These are phyloP conservation scores for Annulohypoxylon nitens DNA, from an alignment of 495 filamentous ascomycete species.

Conservation along the genomic window DNA sequence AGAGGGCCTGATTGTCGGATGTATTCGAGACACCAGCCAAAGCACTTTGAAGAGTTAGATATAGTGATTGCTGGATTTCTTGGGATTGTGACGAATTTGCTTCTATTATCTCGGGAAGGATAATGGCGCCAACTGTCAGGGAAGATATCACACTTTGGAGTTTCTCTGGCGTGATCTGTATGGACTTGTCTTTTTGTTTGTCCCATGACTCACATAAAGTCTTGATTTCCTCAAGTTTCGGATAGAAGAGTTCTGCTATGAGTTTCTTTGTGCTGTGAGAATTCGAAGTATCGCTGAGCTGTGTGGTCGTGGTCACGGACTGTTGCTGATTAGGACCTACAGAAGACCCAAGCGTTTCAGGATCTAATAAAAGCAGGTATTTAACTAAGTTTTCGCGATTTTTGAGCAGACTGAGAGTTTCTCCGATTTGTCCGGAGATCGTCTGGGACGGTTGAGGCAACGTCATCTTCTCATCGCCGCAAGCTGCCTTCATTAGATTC, in stretches of 20 bases:
- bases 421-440: conserved; percentile 55
- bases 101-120: conserved; percentile 59
- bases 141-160: conserved; percentile 61
- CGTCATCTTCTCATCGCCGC: conserved; percentile 48
- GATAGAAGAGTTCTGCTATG: conserved; percentile 62
- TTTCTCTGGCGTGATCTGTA: conserved; percentile 60
- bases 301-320: conserved; percentile 15
- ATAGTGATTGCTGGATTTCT: conserved; percentile 55
- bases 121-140: conserved; percentile 57
- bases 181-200: conserved; percentile 56
- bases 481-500: conserved; percentile 62
- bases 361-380: conserved; percentile 59
- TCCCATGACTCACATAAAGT: conserved; percentile 59
- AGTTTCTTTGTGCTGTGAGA: conserved; percentile 60
- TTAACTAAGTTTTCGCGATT: conserved; percentile 50
- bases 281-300: conserved; percentile 52
- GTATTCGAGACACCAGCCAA: conserved; percentile 53
- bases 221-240: conserved; percentile 61
- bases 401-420: conserved; percentile 41
- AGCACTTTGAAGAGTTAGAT: conserved; percentile 50
- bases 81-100: conserved; percentile 57
- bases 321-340: conserved; percentile 3
- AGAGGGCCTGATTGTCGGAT: conserved; percentile 52
- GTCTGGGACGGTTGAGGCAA: conserved; percentile 46
- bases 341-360: conserved; percentile 22